phyloP scores from a whole-genome alignment of 306 rosid genomes.

The Gynostemma pentaphyllum region DNA sequence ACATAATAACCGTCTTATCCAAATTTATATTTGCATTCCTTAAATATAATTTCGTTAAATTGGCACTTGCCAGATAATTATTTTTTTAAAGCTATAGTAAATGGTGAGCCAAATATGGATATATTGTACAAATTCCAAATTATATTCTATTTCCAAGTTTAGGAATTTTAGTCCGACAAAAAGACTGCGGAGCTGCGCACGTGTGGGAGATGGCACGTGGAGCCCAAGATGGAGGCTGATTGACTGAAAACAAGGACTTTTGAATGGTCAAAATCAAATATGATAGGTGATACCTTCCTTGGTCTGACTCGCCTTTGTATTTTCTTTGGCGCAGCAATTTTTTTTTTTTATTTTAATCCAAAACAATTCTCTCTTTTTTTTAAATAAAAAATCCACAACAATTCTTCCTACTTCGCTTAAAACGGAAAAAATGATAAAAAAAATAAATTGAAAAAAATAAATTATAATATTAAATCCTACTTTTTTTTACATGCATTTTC shows the following conservation, averaged over 20 bases:
- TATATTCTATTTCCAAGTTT: not conserved
- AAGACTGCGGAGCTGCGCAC: constrained; percentile 10
- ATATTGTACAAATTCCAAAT: not conserved
- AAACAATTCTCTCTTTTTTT: too few relatives aligned
- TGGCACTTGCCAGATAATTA: not conserved
- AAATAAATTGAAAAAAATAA: too few relatives aligned
- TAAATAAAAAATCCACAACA: too few relatives aligned
- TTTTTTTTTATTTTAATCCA: too few relatives aligned
- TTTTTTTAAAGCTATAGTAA: not conserved
- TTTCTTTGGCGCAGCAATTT: not conserved
- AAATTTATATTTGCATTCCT: too few relatives aligned
- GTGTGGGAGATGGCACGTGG: not conserved
- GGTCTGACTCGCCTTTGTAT: not conserved
- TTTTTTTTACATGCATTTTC: too few relatives aligned
- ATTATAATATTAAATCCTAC: too few relatives aligned
- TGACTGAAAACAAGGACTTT: not conserved
- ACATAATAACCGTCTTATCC: too few relatives aligned
- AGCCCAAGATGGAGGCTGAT: not conserved
- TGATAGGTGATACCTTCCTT: not conserved
- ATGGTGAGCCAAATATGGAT: not conserved
- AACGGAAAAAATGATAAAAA: too few relatives aligned
- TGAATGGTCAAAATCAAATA: not conserved
- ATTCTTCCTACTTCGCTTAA: too few relatives aligned
- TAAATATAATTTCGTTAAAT: not conserved
- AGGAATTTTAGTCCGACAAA: not conserved